Evolutionary conservation across 1,284 basidiomycete genomes (phyloP).

Genomic region (Ustilago xerochloae): DNA sequence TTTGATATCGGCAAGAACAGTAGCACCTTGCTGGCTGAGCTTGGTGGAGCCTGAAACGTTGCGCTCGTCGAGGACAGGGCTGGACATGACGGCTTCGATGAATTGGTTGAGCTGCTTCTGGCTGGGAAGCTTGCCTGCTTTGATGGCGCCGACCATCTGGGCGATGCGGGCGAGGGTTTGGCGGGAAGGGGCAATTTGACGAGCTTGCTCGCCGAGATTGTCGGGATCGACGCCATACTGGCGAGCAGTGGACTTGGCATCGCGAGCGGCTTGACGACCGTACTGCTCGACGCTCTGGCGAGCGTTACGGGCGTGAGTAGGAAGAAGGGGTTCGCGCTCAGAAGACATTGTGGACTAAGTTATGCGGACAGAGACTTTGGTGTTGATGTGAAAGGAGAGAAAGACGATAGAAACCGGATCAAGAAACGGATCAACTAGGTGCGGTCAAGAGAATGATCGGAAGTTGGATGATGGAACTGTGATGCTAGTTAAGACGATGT

Average conservation of each 20-base stretch:
- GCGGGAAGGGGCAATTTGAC: constrained; percentile 42
- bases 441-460: neutral
- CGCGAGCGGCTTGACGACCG: constrained; percentile 28
- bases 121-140: constrained; percentile 53
- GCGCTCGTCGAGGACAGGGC: constrained; percentile 53
- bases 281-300: constrained; percentile 28
- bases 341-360: constrained; percentile 24
- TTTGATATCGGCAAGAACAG: constrained; percentile 50
- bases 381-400: neutral
- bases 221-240: constrained; percentile 47
- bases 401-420: neutral
- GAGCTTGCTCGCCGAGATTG: constrained; percentile 28
- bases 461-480: neutral
- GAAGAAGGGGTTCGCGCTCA: constrained; percentile 49
- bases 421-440: neutral
- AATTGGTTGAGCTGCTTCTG: constrained; percentile 49
- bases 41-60: constrained; percentile 40
- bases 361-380: neutral
- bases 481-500: no score
- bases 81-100: constrained; percentile 47
- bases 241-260: constrained; percentile 41
- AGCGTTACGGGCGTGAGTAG: constrained; percentile 36
- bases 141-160: constrained; percentile 48
- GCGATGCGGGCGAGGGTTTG: constrained; percentile 43
- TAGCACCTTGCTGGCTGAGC: constrained; percentile 52